Evolutionary conservation across 2,329 filamentous ascomycete species (phyloP).

Genomic region (Talaromyces sp.): DNA sequence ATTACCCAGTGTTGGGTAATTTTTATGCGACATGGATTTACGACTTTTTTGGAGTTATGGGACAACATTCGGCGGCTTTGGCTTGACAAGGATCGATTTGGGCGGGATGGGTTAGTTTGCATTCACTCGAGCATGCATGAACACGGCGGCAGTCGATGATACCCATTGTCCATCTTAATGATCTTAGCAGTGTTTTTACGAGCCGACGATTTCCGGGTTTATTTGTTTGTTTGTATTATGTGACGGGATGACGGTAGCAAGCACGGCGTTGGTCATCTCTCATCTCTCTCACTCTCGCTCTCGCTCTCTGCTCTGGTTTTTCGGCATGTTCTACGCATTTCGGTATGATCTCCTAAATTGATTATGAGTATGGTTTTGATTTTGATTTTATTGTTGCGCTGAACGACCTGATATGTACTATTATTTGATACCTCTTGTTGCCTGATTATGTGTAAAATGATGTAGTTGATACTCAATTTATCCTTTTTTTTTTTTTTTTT

Average conservation of each 20-base stretch:
- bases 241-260: neutral
- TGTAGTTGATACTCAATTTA: neutral
- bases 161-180: conserved; percentile 20
- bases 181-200: neutral
- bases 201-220: neutral
- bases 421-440: neutral
- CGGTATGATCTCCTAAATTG: neutral
- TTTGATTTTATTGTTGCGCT: neutral
- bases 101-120: neutral
- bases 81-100: conserved; percentile 15
- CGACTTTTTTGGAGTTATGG: neutral
- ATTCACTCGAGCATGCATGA: neutral
- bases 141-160: conserved; percentile 22
- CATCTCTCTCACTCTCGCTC: neutral
- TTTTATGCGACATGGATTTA: neutral
- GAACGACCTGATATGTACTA: neutral
- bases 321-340: neutral
- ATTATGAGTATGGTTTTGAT: neutral
- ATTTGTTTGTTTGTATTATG: neutral
- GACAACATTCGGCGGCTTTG: neutral
- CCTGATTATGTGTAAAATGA: neutral
- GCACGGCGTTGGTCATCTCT: conserved; percentile 3
- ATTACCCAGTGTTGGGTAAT: neutral
- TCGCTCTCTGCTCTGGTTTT: neutral
- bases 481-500: neutral